Evolutionary conservation across 495 filamentous ascomycete genomes (phyloP), one percentile per base, ranked within the genome.

Genomic region (Hyaloscypha hepaticicola): DNA sequence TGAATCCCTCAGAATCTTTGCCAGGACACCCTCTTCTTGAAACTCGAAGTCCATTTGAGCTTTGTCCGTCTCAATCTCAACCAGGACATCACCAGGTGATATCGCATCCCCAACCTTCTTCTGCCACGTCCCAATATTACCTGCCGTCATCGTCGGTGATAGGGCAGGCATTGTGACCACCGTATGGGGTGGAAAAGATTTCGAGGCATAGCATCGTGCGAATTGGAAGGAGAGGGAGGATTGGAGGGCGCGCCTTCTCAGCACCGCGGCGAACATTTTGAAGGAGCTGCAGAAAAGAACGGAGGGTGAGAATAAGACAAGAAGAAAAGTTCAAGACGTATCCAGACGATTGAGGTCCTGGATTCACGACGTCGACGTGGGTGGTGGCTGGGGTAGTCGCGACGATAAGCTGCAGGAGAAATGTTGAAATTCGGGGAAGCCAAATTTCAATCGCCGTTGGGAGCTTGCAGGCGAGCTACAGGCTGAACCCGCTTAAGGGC

Each of bases 31-130:
- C 74, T 99, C 95, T 68, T 99, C 95, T 78, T 99, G 96, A 77
- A 96, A 99, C 78, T 99, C 96, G 72, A 99, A 99, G 82, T 99
- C 96, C 96, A 99, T 99, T 78, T 99, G 96, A 49, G 96, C 96
- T 83, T 99, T 99, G 78, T 99, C 96, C 73, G 96, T 99, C 82
- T 99, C 96, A 74, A 99, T 98, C 82, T 99, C 96, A 29, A 98
- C 96, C 64, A 99, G 79, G n/a, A 98, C 93, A 78, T 99, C 96
- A 73, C 96, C 96, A 52, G 96, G 93, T 63, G 85, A 77, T 73
- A 99, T 87, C 59, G 79, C 72, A 76, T 99, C 96, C 74, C 96
- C 96, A 71, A 87, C 82, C 80, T 97, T 92, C 86, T 97, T 98
- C 80, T 97, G 90, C 96, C 96, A 99, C 58, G 89, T 83, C 66